phyloP scores from a whole-genome alignment of 2,329 filamentous ascomycete species.

The Rosellinia necatrix region DNA sequence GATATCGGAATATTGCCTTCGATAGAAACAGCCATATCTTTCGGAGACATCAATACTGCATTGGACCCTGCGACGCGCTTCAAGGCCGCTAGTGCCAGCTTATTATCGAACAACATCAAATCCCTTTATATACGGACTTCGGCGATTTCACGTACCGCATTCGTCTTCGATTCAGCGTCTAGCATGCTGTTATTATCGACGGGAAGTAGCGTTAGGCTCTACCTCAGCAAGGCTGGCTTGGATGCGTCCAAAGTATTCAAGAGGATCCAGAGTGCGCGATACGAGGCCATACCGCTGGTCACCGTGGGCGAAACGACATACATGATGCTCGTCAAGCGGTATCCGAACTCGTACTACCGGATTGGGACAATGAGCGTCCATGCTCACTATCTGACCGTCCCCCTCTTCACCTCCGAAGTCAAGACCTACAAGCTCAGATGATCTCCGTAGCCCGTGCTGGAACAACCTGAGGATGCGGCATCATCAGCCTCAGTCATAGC shows the following conservation, averaged over 20 bases:
- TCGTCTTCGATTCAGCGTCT: constrained; percentile 4
- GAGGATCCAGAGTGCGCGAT: constrained; percentile 19
- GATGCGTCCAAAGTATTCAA: constrained; percentile 21
- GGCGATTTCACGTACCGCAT: constrained; percentile 2
- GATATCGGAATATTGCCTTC: constrained; percentile 3
- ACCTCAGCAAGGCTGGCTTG: constrained; percentile 20
- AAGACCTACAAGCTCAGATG: constrained; percentile 21
- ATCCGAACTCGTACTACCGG: constrained; percentile 17
- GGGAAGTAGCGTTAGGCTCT: constrained; percentile 10
- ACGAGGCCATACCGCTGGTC: constrained; percentile 18
- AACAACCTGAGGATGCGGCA: too few species aligned
- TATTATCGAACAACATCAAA: constrained; percentile 7
- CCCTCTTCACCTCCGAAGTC: constrained; percentile 4
- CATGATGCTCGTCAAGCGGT: constrained; percentile 26
- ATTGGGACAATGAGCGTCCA: constrained; percentile 23
- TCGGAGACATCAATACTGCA: constrained; percentile 6
- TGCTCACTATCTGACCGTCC: not conserved
- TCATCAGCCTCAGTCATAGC: too few species aligned
- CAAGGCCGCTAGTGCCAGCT: not conserved
- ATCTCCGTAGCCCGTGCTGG: too few species aligned
- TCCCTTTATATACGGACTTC: constrained; percentile 19
- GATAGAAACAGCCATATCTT: constrained; percentile 13
- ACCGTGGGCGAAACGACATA: constrained; percentile 14
- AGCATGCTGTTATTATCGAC: not conserved
- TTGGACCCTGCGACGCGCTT: constrained; percentile 7